phyloP scores from a whole-genome alignment of 169 alveolate genomes.

The Perkinsus marinus region DNA sequence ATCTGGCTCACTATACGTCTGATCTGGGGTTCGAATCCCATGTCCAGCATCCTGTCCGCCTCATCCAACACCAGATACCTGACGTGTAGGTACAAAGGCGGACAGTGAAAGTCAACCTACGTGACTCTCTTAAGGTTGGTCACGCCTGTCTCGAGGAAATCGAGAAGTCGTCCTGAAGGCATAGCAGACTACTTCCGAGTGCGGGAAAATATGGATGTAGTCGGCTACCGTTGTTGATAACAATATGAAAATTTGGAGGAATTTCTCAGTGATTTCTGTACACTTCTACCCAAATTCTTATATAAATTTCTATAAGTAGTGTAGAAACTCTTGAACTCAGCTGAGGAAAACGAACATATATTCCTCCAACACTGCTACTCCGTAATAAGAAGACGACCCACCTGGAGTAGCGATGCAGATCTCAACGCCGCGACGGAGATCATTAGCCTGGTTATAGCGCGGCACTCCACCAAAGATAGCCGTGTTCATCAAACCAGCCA shows the following conservation, averaged over 20 bases:
- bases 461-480: slow-evolving; percentile 87
- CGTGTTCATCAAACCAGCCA: slow-evolving; percentile 31
- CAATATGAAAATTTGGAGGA: too few relatives aligned
- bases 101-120: slow-evolving; percentile 47
- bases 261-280: too few relatives aligned
- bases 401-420: slow-evolving; percentile 73
- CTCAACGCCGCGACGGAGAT: slow-evolving; percentile 64
- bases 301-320: too few relatives aligned
- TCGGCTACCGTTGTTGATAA: slow-evolving; percentile 82
- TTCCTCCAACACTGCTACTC: slow-evolving; percentile 78
- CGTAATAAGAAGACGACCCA: slow-evolving; percentile 3
- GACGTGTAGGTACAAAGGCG: slow-evolving; percentile 45
- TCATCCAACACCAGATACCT: slow-evolving; percentile 76
- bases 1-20: slow-evolving; percentile 45
- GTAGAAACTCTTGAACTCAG: too few relatives aligned
- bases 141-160: slow-evolving; percentile 41
- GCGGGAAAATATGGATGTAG: slow-evolving; percentile 69
- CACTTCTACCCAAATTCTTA: too few relatives aligned
- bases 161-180: slow-evolving; percentile 85
- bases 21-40: slow-evolving; percentile 82
- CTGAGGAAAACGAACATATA: too few relatives aligned
- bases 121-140: slow-evolving; percentile 53
- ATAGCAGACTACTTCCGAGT: too few relatives aligned
- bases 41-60: slow-evolving; percentile 77
- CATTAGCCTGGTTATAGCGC: slow-evolving; percentile 71